A percentile compares a stretch with the other conserved stretches of the same genome.
phyloP scores from a whole-genome alignment of 768 basidiomycete genomes.

The Glaciozyma antarctica region DNA sequence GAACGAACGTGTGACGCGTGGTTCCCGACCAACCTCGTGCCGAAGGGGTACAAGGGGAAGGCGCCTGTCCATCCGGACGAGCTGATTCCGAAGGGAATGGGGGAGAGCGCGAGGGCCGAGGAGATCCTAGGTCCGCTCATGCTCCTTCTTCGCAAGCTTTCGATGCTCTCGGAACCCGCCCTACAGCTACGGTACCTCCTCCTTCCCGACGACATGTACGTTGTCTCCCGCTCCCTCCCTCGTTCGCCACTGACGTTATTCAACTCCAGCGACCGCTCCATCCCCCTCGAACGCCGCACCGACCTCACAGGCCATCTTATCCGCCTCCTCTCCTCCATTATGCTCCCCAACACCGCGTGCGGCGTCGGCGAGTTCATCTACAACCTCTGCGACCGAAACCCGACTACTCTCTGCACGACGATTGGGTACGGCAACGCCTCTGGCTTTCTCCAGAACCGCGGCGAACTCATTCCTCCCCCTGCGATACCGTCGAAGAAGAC shows the following conservation, averaged over 20 bases:
- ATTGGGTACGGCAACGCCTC: conserved; percentile 94
- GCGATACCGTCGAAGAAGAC: conserved; percentile 28
- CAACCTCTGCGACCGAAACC: conserved; percentile 68
- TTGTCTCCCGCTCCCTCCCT: neutral
- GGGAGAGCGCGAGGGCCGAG: conserved; percentile 49
- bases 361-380: conserved; percentile 79
- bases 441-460: conserved; percentile 86
- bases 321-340: conserved; percentile 63
- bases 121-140: conserved; percentile 68
- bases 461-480: conserved; percentile 54
- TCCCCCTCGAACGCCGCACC: conserved; percentile 60
- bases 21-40: conserved; percentile 16
- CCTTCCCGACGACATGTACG: conserved; percentile 58
- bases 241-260: neutral
- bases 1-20: conserved; percentile 12
- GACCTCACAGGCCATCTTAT: conserved; percentile 71
- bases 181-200: conserved; percentile 52
- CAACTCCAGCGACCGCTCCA: conserved; percentile 55
- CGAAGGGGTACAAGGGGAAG: neutral
- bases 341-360: conserved; percentile 62
- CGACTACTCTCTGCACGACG: conserved; percentile 60
- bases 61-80: conserved; percentile 21
- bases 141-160: conserved; percentile 54
- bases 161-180: conserved; percentile 59
- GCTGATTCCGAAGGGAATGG: conserved; percentile 15